Conservation (phyloP, 2,329 filamentous ascomycete genomes). For the Scleromitrula shiraiana region DNA sequence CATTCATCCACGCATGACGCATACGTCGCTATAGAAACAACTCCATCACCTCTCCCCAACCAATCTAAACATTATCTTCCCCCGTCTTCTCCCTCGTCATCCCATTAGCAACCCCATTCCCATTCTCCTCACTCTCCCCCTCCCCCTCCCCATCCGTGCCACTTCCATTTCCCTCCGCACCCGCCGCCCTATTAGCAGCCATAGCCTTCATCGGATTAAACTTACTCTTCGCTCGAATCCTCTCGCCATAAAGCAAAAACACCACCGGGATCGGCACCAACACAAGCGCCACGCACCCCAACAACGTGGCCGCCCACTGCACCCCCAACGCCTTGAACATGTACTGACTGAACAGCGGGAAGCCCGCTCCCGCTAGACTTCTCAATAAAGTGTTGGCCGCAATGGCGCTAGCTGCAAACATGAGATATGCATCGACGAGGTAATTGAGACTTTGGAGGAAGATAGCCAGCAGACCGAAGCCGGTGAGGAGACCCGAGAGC, state of each 20-base stretch:
- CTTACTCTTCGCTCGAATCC: conserved; percentile 46
- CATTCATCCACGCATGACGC: no score
- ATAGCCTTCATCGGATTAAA: conserved; percentile 39
- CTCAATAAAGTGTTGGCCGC: conserved; percentile 77
- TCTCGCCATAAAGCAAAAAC: conserved; percentile 53
- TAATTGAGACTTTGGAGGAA: conserved; percentile 78
- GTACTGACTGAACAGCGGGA: conserved; percentile 70
- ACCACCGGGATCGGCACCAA: conserved; percentile 55
- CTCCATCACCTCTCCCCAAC: no score
- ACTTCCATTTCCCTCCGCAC: background rate
- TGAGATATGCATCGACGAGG: conserved; percentile 62
- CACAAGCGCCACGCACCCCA: conserved; percentile 50
- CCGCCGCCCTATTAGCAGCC: no score
- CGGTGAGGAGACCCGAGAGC: conserved; percentile 54
- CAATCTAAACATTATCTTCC: background rate
- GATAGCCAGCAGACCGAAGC: conserved; percentile 74
- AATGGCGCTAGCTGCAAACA: conserved; percentile 64
- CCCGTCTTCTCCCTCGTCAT: background rate
- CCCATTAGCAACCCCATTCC: conserved; percentile 11
- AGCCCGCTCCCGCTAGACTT: conserved; percentile 67
- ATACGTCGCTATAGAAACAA: no score
- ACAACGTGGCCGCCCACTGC: conserved; percentile 52
- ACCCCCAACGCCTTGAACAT: conserved; percentile 59
- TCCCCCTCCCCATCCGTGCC: background rate
- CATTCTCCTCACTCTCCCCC: conserved; percentile 14